A percentile compares a stretch with the other conserved stretches of the same genome.
phyloP scores from a whole-genome alignment of 306 rosid species.

The Lathyrus oleraceus region DNA sequence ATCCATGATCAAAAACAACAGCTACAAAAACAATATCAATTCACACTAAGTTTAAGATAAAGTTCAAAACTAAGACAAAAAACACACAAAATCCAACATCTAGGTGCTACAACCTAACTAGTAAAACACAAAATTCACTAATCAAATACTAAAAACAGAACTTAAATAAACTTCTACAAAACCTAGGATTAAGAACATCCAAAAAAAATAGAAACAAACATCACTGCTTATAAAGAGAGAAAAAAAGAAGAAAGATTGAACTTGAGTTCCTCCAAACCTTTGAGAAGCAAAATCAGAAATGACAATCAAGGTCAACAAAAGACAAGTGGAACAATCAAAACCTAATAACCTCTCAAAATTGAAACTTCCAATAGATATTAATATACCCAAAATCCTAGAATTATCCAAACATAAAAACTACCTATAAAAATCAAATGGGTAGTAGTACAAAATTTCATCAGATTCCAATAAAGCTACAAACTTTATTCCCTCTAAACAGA shows the following conservation, averaged over 20 bases:
- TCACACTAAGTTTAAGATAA: conserved; percentile 14
- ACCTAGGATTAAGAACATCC: conserved; percentile 37
- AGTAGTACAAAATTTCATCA: conserved; percentile 40
- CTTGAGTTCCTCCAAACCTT: conserved; percentile 31
- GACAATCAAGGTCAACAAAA: conserved; percentile 33
- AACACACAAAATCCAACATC: background rate
- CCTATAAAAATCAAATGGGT: conserved; percentile 34
- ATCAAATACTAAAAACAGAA: conserved; percentile 22
- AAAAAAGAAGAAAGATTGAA: conserved; percentile 21
- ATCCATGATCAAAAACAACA: conserved; percentile 50
- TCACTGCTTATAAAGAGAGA: conserved; percentile 4
- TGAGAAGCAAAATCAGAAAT: conserved; percentile 32
- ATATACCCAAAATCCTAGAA: conserved; percentile 20
- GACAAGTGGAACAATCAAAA: conserved; percentile 22
- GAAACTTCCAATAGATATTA: conserved; percentile 5
- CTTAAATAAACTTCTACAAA: conserved; percentile 7
- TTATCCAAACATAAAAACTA: conserved; percentile 39
- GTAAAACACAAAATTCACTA: conserved; percentile 1
- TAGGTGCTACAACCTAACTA: background rate
- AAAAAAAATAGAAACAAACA: conserved; percentile 11
- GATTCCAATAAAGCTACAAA: conserved; percentile 59
- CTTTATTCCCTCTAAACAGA: conserved; percentile 36
- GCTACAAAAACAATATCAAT: conserved; percentile 26
- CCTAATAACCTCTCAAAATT: conserved; percentile 32
- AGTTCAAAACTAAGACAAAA: conserved; percentile 24